phyloP scores from a whole-genome alignment of 1,284 basidiomycete genomes.

The Sanghuangporus weigelae region DNA sequence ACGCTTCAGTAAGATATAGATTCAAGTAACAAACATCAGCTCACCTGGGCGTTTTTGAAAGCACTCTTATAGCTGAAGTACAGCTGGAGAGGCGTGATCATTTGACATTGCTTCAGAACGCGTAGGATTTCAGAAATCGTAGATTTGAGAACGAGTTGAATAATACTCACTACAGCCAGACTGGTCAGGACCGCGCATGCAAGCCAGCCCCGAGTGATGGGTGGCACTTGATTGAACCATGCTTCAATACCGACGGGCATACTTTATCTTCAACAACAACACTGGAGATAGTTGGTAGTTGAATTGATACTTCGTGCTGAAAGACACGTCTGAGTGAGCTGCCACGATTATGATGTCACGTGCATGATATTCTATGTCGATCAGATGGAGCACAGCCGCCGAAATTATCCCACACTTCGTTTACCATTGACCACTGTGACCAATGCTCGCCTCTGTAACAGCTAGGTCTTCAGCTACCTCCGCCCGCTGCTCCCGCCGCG shows the following conservation, averaged over 20 bases:
- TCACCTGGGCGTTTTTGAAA: conserved; percentile 76
- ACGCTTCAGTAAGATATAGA: not conserved
- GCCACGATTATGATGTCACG: not conserved
- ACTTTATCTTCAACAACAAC: not conserved
- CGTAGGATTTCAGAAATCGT: not conserved
- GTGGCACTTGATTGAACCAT: conserved; percentile 85
- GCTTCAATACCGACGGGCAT: conserved; percentile 80
- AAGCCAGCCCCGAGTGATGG: conserved; percentile 83
- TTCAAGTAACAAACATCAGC: conserved; percentile 12
- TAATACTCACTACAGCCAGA: conserved; percentile 70
- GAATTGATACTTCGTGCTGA: not conserved
- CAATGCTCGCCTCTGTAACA: conserved; percentile 4
- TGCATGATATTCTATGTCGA: not conserved
- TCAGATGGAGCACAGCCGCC: not conserved
- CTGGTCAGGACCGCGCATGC: conserved; percentile 73
- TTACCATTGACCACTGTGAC: not conserved
- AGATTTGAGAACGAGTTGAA: not conserved
- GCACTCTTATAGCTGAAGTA: conserved; percentile 88
- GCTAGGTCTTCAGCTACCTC: not conserved
- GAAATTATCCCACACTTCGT: not conserved
- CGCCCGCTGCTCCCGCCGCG: conserved; percentile 9
- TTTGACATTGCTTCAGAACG: conserved; percentile 74
- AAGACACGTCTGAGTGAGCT: not conserved
- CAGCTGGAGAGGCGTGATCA: conserved; percentile 84
- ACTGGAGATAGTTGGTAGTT: not conserved